phyloP scores from a whole-genome alignment of 2,329 filamentous ascomycete species.

The Trichoderma koningiopsis region DNA sequence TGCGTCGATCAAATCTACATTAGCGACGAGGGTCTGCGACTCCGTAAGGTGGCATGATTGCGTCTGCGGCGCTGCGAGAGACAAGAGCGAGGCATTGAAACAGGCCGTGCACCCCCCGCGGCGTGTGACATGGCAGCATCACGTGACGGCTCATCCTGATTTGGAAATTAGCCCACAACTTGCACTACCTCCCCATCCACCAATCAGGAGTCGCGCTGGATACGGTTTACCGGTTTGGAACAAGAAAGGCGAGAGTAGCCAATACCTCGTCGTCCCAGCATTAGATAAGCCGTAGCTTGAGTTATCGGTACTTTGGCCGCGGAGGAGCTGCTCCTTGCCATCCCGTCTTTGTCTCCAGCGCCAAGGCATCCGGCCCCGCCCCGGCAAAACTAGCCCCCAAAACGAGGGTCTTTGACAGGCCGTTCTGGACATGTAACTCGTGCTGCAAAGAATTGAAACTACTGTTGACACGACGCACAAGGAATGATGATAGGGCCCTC shows the following conservation, averaged over 20 bases:
- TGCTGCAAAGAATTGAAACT: slow-evolving; percentile 1
- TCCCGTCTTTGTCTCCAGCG: background rate
- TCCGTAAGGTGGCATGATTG: slow-evolving; percentile 19
- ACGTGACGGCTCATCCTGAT: background rate
- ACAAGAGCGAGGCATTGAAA: background rate
- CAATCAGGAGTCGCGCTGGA: slow-evolving; percentile 13
- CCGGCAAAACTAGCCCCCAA: slow-evolving; percentile 15
- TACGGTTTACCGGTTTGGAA: slow-evolving; percentile 22
- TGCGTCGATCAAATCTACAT: slow-evolving; percentile 25
- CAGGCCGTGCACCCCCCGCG: background rate
- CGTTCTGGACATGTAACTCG: background rate
- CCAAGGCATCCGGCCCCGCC: background rate
- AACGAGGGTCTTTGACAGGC: slow-evolving; percentile 7
- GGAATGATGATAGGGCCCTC: background rate
- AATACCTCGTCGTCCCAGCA: background rate
- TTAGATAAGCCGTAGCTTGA: background rate
- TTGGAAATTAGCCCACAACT: slow-evolving; percentile 25
- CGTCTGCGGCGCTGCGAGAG: slow-evolving; percentile 26
- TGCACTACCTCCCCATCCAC: background rate
- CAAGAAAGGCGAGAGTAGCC: background rate
- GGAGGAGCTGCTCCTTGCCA: slow-evolving; percentile 13
- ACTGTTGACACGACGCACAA: background rate
- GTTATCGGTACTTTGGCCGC: background rate
- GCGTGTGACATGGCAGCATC: background rate
- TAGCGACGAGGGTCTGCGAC: slow-evolving; percentile 1